Conservation (phyloP, 805 yeast genomes). For the Candida maesae region DNA sequence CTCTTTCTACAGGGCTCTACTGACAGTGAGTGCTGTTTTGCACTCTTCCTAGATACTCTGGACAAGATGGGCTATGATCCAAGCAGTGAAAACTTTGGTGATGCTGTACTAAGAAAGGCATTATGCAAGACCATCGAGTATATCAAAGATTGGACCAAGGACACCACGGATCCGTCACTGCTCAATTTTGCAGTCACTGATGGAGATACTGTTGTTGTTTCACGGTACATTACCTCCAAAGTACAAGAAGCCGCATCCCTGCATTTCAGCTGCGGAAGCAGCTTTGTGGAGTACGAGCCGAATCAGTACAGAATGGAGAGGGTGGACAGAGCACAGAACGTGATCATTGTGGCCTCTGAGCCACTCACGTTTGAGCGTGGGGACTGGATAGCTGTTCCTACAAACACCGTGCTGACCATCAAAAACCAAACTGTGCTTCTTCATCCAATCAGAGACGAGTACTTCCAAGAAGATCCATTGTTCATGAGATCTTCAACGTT, state of each 20-base stretch:
- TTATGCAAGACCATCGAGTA: constrained; percentile 67
- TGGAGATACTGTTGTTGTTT: constrained; percentile 80
- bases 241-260: constrained; percentile 95
- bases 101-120: constrained; percentile 60
- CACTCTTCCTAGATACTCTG: constrained; percentile 75
- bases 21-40: constrained; percentile 94
- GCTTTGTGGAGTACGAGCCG: constrained; percentile 84
- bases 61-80: constrained; percentile 77
- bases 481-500: constrained; percentile 69
- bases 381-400: constrained; percentile 97
- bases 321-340: constrained; percentile 86
- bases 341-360: constrained; percentile 95
- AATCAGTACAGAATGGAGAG: constrained; percentile 95
- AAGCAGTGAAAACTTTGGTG: constrained; percentile 43
- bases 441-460: constrained; percentile 91
- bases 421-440: constrained; percentile 80
- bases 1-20: constrained; percentile 86
- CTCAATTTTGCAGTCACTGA: constrained; percentile 94
- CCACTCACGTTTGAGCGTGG: constrained; percentile 95
- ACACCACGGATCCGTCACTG: constrained; percentile 74
- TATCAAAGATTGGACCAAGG: constrained; percentile 77
- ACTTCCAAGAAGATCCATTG: constrained; percentile 68
- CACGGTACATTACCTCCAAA: constrained; percentile 83
- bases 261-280: constrained; percentile 91
- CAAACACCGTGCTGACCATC: constrained; percentile 81